Conservation (phyloP, 345 rosid species). For the Citrus cavaleriei region DNA sequence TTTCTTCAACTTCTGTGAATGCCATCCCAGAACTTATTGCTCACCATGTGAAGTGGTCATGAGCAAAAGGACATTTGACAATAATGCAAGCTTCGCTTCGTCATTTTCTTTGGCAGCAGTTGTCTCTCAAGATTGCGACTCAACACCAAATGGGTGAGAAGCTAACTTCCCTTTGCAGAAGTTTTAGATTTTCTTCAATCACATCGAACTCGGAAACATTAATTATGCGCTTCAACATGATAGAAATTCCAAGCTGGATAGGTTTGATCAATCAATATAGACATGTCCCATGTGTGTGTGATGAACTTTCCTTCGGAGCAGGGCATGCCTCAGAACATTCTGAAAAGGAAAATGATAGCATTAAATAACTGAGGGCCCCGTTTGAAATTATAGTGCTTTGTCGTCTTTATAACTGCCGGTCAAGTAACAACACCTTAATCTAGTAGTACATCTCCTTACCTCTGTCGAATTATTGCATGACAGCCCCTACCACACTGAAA, state of each 20-base stretch:
- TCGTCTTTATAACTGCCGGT: no score
- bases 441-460: no score
- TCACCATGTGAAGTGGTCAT: neutral
- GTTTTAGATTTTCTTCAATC: no score
- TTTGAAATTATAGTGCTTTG: neutral
- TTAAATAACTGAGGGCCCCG: neutral
- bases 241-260: neutral
- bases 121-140: neutral
- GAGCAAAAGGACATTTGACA: neutral
- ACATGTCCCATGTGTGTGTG: neutral
- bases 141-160: neutral
- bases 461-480: no score
- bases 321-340: neutral
- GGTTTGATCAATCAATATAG: neutral
- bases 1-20: neutral
- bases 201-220: no score
- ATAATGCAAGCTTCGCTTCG: neutral
- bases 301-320: neutral
- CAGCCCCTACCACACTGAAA: accelerated
- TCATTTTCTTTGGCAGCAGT: neutral
- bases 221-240: no score
- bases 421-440: no score
- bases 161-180: neutral
- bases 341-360: neutral
- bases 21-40: neutral